Percentiles rank a stretch among this genome's conserved stretches.
Conservation (phyloP, 768 basidiomycete species). For the Auriscalpium orientale region DNA sequence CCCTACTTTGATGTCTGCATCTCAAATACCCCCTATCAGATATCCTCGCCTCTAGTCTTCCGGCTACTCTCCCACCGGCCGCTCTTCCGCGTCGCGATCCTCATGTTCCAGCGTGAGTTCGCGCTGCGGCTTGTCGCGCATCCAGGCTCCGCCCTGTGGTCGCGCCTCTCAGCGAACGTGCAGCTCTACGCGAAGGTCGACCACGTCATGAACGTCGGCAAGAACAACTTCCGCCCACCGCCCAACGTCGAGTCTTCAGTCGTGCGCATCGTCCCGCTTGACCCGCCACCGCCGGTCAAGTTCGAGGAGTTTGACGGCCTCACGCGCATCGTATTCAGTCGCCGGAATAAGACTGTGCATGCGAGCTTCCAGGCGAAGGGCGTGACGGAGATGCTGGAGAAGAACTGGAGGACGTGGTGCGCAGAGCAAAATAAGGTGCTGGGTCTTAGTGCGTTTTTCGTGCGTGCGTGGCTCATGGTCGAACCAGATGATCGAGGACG, state of each 20-base stretch:
- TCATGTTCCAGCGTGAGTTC: slow-evolving; percentile 99
- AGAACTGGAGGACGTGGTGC: slow-evolving; percentile 90
- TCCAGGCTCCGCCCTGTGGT: slow-evolving; percentile 84
- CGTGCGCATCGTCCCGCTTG: slow-evolving; percentile 82
- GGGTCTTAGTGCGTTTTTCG: slow-evolving; percentile 9
- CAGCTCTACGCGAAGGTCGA: slow-evolving; percentile 97
- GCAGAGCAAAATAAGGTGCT: slow-evolving; percentile 68
- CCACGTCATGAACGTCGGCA: slow-evolving; percentile 92
- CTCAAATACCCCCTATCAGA: slow-evolving; percentile 98
- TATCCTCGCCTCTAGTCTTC: slow-evolving; percentile 96
- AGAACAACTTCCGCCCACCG: slow-evolving; percentile 94
- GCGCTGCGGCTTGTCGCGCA: slow-evolving; percentile 85
- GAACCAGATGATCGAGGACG: slow-evolving; percentile 8
- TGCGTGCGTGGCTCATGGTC: neutral
- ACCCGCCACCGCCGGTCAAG: slow-evolving; percentile 91
- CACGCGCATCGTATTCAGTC: slow-evolving; percentile 80
- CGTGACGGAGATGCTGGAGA: slow-evolving; percentile 89
- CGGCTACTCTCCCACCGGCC: slow-evolving; percentile 94
- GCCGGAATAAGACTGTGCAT: slow-evolving; percentile 85
- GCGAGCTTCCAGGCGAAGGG: slow-evolving; percentile 92
- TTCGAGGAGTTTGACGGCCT: slow-evolving; percentile 99
- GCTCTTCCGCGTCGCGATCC: slow-evolving; percentile 85
- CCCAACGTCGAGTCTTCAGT: slow-evolving; percentile 93
- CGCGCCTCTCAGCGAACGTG: slow-evolving; percentile 90
- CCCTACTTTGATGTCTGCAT: slow-evolving; percentile 99